Evolutionary conservation across 2,329 filamentous ascomycete genomes (phyloP).

Genomic region (Pseudogymnoascus sp.): DNA sequence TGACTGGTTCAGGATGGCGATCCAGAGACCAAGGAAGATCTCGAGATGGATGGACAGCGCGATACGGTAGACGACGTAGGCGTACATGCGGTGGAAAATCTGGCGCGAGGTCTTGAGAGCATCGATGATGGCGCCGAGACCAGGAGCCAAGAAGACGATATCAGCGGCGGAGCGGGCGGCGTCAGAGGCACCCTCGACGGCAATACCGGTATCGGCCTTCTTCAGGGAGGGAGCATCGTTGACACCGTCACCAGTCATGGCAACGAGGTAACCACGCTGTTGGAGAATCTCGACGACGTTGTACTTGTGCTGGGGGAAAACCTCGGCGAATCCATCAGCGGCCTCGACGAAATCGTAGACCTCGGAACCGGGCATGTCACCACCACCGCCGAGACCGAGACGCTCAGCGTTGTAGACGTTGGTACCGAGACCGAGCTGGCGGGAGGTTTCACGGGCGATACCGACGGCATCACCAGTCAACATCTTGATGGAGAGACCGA

Average conservation of each 20-base stretch:
- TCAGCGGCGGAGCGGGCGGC: slow-evolving; percentile 86
- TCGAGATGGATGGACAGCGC: slow-evolving; percentile 84
- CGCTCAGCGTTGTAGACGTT: slow-evolving; percentile 93
- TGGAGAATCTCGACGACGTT: slow-evolving; percentile 89
- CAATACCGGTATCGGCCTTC: slow-evolving; percentile 94
- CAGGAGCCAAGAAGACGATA: slow-evolving; percentile 87
- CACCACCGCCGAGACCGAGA: slow-evolving; percentile 80
- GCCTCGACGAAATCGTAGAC: slow-evolving; percentile 94
- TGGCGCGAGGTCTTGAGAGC: slow-evolving; percentile 87
- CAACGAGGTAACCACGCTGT: slow-evolving; percentile 86
- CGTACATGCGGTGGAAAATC: slow-evolving; percentile 96
- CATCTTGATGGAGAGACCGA: slow-evolving; percentile 92
- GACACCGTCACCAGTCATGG: slow-evolving; percentile 94
- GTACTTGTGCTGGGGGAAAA: slow-evolving; percentile 94
- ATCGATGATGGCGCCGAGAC: slow-evolving; percentile 86
- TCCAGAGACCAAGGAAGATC: slow-evolving; percentile 88
- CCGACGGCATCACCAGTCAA: slow-evolving; percentile 90
- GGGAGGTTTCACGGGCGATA: slow-evolving; percentile 85
- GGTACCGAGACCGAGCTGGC: slow-evolving; percentile 82
- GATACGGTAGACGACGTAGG: slow-evolving; percentile 92
- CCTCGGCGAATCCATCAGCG: slow-evolving; percentile 89
- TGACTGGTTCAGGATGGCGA: slow-evolving; percentile 75
- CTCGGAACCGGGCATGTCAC: slow-evolving; percentile 88
- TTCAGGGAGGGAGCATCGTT: slow-evolving; percentile 90
- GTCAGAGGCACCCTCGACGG: slow-evolving; percentile 85